Evolutionary conservation across 495 filamentous ascomycete genomes (phyloP), one percentile per base, ranked within the genome.

Genomic region (Lasiosphaeria hispida): DNA sequence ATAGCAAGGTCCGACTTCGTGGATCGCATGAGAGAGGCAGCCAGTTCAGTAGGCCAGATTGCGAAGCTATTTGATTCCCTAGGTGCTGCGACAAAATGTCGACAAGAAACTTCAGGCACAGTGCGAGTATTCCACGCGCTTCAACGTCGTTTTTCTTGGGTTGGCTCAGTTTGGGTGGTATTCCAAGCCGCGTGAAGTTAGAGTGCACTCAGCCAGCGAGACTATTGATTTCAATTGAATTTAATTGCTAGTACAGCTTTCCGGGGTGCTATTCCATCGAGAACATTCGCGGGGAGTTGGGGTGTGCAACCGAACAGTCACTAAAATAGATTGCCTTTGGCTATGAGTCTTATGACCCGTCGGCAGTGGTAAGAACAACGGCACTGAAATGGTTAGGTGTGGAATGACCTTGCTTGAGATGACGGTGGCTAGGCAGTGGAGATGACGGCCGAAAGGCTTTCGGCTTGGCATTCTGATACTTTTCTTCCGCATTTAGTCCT

Each of bases 251-350:
- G 43, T 23, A 36, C 19, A 10, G 11, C 10, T 19, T 30, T 33
- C 19, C 47, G 47, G 47, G 33, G 7, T 30, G 19, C 17, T 49
- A 36, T 17, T 49, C n/a, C 45, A 19, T 35, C 47, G 14, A 33
- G 15, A 23, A 7, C 5, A 49, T 19, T 30, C 10, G 10, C 6
- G 23, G 13, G 47, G 35, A 49, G 47, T 13, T 49, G 19, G 47
- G 47, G 5, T 8, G 10, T 15, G n/a, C 7, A 13, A 17, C 35
- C 49, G 17, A 34, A 52, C 38, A 17, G 10, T 52, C 49, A 52
- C 40, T 40, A 52, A 52, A 52, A 52, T 52, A 52, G 49, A 52
- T 52, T 52, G 30, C 34, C 10, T 47, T 52, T 52, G 35, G 40
- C 36, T 15, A 52, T 5, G 23, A 30, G 23, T 30, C 23, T 30